Conservation (phyloP, 768 basidiomycete genomes). For the Nidularia pulvinata region DNA sequence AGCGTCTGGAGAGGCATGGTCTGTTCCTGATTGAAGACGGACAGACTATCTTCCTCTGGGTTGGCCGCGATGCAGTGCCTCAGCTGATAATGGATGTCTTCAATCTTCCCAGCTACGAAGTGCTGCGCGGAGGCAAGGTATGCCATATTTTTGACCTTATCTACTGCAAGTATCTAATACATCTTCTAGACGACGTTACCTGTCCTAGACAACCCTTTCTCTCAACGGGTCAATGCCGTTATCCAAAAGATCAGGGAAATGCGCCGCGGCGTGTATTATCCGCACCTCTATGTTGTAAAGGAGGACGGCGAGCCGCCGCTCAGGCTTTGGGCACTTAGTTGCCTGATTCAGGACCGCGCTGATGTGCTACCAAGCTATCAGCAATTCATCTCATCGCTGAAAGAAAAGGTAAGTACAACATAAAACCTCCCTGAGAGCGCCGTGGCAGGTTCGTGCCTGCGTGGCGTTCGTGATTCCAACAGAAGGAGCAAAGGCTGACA, state of each 20-base stretch:
- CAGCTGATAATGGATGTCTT: slow-evolving; percentile 95
- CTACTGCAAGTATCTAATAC: no score
- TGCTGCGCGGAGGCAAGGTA: slow-evolving; percentile 93
- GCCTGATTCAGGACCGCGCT: slow-evolving; percentile 93
- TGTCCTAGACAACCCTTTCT: slow-evolving; percentile 89
- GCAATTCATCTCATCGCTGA: slow-evolving; percentile 88
- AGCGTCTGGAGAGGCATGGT: slow-evolving; percentile 93
- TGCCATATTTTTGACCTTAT: not conserved
- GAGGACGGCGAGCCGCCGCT: slow-evolving; percentile 97
- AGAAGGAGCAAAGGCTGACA: not conserved
- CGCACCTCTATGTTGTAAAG: slow-evolving; percentile 95
- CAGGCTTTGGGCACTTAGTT: slow-evolving; percentile 93
- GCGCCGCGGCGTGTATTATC: slow-evolving; percentile 90
- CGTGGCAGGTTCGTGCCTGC: slow-evolving; percentile 1
- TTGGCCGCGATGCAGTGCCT: slow-evolving; percentile 98
- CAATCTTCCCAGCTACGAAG: slow-evolving; percentile 84
- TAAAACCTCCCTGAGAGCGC: not conserved
- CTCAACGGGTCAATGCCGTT: slow-evolving; percentile 93
- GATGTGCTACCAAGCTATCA: slow-evolving; percentile 96
- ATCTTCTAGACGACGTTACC: slow-evolving; percentile 78
- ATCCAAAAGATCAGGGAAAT: slow-evolving; percentile 94
- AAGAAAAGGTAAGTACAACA: slow-evolving; percentile 74
- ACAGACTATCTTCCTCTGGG: slow-evolving; percentile 97
- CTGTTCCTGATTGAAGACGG: slow-evolving; percentile 97
- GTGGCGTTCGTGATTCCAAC: not conserved